These are phyloP conservation scores for Elaeis guineensis DNA, from an alignment of 176 grass and related monocot species.

Conservation along the genomic window DNA sequence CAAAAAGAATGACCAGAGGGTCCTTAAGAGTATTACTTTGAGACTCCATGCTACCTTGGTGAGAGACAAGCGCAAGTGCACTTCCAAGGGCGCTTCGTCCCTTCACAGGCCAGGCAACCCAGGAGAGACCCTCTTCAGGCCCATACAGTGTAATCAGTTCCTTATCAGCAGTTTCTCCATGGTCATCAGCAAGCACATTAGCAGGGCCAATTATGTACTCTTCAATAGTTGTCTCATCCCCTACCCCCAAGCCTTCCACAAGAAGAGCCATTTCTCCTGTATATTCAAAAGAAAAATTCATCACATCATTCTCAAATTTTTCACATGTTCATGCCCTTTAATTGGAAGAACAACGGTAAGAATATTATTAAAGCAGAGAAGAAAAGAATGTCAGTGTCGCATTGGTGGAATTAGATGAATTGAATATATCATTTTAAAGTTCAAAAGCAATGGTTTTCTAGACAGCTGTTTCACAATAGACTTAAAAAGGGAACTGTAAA, in stretches of 20 bases:
- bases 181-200: slow-evolving; percentile 35
- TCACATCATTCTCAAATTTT: too few species aligned
- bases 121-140: slow-evolving; percentile 57
- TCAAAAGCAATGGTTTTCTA: too few species aligned
- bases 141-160: slow-evolving; percentile 74
- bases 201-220: slow-evolving; percentile 84
- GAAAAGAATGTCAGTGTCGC: too few species aligned
- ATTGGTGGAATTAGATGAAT: too few species aligned
- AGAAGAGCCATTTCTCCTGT: slow-evolving; percentile 92
- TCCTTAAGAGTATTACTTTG: slow-evolving; percentile 56
- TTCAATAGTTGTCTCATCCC: slow-evolving; percentile 67
- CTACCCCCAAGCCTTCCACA: slow-evolving; percentile 82
- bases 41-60: slow-evolving; percentile 47
- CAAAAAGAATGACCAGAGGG: slow-evolving; percentile 71
- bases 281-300: slow-evolving; percentile 17
- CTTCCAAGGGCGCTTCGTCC: slow-evolving; percentile 61
- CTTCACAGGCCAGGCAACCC: slow-evolving; percentile 74
- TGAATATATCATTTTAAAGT: too few species aligned
- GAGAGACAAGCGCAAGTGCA: slow-evolving; percentile 57
- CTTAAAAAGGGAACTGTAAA: too few species aligned
- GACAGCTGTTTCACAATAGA: too few species aligned
- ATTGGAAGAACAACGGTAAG: too few species aligned
- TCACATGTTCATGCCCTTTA: too few species aligned
- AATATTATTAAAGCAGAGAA: too few species aligned
- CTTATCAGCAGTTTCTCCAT: slow-evolving; percentile 33